Base-by-base conservation (phyloP, 768 basidiomycete species). In the Suillus tomentosus region DNA sequence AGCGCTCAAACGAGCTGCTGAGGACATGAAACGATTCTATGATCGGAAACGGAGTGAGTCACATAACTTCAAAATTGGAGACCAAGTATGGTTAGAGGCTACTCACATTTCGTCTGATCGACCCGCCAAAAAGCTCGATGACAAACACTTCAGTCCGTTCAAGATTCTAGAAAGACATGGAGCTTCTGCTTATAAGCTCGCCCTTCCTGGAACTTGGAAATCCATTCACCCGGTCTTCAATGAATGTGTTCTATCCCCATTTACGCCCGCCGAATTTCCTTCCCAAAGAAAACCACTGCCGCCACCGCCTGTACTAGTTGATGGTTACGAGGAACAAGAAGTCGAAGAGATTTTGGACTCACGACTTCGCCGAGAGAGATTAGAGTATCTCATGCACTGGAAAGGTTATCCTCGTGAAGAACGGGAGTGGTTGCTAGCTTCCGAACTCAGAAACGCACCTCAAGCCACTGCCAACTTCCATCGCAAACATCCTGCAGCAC, bases 31-130 rank as follows among this genome's bases (percentile, higher is more conserved):
- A 27, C 42, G 54, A 47, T 66, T 57, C 62, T 67, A 66, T 40
- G 66, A 70, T 37, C 31, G 5, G 0, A 39, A n/a, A 17, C 5
- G 22, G 19, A 24, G 15, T 45, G 42, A 51, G 15, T 42, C 48
- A 0, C 62, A 17, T 2, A 62, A 62, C 7, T 69, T 71, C 37
- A 24, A 69, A 6, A 27, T 48, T 0, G 70, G 71, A 5, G 68
- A 72, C 39, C 54, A 66, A n/a, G 72, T 77, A 1, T 71, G 70
- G 27, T 47, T 76, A 0, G 67, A 73, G 34, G 64, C 60, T 0
- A 59, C 61, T 6, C 59, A 74, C 42, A 68, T 77, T 17, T 50
- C 47, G 3, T 67, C 66, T 0, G 51, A 62, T 0, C 53, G 63
- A 13, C 70, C 70, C 1, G 62, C 34, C 61, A 71, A 60, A 60